Evolutionary conservation across 768 basidiomycete genomes (phyloP), one percentile per base, ranked within the genome.

Genomic region (Suillus tomentosus): DNA sequence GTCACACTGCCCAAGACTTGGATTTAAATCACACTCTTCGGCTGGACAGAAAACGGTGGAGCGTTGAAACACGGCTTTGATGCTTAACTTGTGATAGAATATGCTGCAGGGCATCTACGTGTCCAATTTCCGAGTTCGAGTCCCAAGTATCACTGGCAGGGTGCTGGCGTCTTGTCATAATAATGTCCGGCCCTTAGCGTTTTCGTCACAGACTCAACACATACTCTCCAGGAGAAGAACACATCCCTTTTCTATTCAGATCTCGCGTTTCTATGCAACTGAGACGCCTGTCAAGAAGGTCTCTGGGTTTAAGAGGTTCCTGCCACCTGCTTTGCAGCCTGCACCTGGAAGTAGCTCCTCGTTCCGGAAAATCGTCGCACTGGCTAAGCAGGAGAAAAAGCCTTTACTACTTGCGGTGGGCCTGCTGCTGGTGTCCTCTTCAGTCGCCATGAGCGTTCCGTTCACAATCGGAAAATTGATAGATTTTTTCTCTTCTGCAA

Each of bases 391-490:
- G 1, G 96, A 99, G 78, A 82, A 81, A 70, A 92, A 87, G 67
- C 88, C 92, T 2, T 81, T 97, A 10, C 72, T 84, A 0, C 81
- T 88, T 50, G 95, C 95, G 8, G 80, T 95, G 54, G 91, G 90
- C 0, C 77, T 96, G 66, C 81, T 98, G 9, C 75, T 96, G 17
- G 82, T 94, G n/a, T 96, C 95, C 0, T 94, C 94, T 10, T 80
- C 90, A 3, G 92, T 99, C 24, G 92, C 94, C 4, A 91, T 98
- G 88, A 91, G 90, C 67, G 85, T 99, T 14, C 96, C 96, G 0
- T 87, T 97, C 69, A 95, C 95, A 1, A 89, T 98, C 70, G 96
- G 96, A 11, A 92, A 88, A 74, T 80, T 99, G 60, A 97, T 99
- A 66, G 96, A 98, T 78, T 95, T 91, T 78, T 99, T 97, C 76